Conservation (phyloP, 306 rosid species). For the Medicago truncatula region DNA sequence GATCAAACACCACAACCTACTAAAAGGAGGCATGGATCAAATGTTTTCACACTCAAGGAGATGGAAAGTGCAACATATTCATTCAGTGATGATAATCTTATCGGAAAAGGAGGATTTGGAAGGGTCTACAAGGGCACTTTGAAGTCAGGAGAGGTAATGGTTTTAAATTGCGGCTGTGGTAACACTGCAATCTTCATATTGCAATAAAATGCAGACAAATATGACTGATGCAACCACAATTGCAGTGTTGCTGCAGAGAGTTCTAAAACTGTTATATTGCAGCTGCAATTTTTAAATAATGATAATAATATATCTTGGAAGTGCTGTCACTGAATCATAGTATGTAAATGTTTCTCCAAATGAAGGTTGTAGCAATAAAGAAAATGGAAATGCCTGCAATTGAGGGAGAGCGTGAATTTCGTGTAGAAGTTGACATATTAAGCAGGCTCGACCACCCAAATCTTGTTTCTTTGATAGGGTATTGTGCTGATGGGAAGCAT, state of each 20-base stretch:
- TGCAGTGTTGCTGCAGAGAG: too few relatives aligned
- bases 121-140: slow-evolving; percentile 75
- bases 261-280: too few relatives aligned
- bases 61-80: slow-evolving; percentile 89
- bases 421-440: slow-evolving; percentile 90
- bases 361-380: slow-evolving; percentile 88
- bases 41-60: slow-evolving; percentile 77
- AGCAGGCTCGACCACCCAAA: slow-evolving; percentile 93
- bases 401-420: slow-evolving; percentile 89
- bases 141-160: slow-evolving; percentile 74
- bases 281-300: too few relatives aligned
- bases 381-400: slow-evolving; percentile 88
- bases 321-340: slow-evolving; percentile 8
- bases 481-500: slow-evolving; percentile 96
- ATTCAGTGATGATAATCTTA: slow-evolving; percentile 77
- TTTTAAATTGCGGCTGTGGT: too few relatives aligned
- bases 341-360: slow-evolving; percentile 23
- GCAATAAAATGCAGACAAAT: too few relatives aligned
- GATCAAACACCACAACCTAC: slow-evolving; percentile 59
- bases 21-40: slow-evolving; percentile 72
- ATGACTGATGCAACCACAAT: too few relatives aligned
- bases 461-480: slow-evolving; percentile 90
- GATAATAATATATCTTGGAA: too few relatives aligned
- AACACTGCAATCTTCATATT: too few relatives aligned
- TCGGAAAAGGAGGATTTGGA: slow-evolving; percentile 96